Evolutionary conservation across 2,329 filamentous ascomycete species (phyloP), one percentile per base, ranked within the genome.

Genomic region (Zymoseptoria crescenta): DNA sequence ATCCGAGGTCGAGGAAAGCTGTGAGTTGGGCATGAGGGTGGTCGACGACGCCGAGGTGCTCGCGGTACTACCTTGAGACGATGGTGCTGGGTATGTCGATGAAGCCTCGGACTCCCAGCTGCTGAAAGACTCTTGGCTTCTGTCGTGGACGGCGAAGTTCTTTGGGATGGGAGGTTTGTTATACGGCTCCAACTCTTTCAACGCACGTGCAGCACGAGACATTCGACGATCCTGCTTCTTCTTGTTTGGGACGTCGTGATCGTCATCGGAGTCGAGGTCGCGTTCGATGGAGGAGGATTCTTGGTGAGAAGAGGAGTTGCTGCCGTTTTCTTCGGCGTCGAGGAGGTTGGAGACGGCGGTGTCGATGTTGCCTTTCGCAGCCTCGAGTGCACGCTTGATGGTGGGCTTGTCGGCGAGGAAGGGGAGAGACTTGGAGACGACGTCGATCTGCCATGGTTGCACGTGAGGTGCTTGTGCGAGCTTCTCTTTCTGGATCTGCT

Each of bases 361-460:
- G 63, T 83, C 76, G 51, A 85, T 75, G 64, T 82, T 78, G 49
- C 82, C 81, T 54, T 78, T 80, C 58, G 76, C 78, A 63, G 79
- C 76, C 65, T 81, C 75, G 30, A 85, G 74, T 60, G 79, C 76
- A 62, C 79, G 76, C 54, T 79, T 77, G 60, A 84, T 81, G 24
- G 76, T 77, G 28, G 74, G 74, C 49, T 78, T 77, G 64, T 82
- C 78, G 49, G 77, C 75, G 55, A 77, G 74, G 57, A 77, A 79
- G 20, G 80, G 80, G 8, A 84, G 70, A 3, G 79, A 79, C 63
- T 77, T 77, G 55, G 76, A 72, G 7, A 84, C 80, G 5, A 76
- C 74, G 45, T 81, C 77, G 54, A 84, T 79, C 74, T 82, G 82
- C 81, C 80, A 84, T 1, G 80, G 78, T 55, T 76, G 73, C 28